Base-by-base conservation (phyloP, 2,329 filamentous ascomycete species). In the Colletotrichum cereale region DNA sequence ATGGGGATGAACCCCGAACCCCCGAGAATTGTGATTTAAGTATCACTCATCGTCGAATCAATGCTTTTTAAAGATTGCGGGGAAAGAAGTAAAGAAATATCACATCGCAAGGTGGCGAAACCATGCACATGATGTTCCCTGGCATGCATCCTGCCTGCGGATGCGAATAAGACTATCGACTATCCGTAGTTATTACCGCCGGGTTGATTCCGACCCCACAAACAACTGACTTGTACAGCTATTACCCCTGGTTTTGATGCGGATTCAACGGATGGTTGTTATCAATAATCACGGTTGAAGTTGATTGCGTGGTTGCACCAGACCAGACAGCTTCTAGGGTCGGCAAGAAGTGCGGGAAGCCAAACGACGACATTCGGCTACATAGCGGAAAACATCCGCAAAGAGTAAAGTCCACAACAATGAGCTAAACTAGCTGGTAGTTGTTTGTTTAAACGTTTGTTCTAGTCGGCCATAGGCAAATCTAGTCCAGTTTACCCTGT, bases 1-100 rank as follows among this genome's bases (percentile, higher is more conserved):
- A 31, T 29, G 52, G 31, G 31, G 16, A 62, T 26, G 31, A 42
- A 72, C 29, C 34, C 69, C 65, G 69, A 72, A 64, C 53, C 60
- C 24, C 68, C 69, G 69, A 68, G 53, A 36, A 21, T 53, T 42
- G 29, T 34, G 38, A 34, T 48, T 10, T n/a, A 40, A 31, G 16
- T n/a, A 52, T 40, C n/a, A 36, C 34, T 38, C 58, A 31, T 53
- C 44, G 58, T 50, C 52, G 68, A 71, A 55, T 29, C 8, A 55
- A 47, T 68, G 53, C 52, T 40, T 18, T 57, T 72, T 56, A 3
- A 18, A 47, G 26, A 34, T 26, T 58, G 44, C 47, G 65, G 69
- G 69, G 69, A 53, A 55, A 10, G 11, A 18, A 18, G 16, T 29
- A 11, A 3, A 11, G 34, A n/a, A 50, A 26, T 12, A 3, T 3